Base-by-base conservation (phyloP, 225 moss, liverwort and hornwort genomes). In the Polytrichum commune region DNA sequence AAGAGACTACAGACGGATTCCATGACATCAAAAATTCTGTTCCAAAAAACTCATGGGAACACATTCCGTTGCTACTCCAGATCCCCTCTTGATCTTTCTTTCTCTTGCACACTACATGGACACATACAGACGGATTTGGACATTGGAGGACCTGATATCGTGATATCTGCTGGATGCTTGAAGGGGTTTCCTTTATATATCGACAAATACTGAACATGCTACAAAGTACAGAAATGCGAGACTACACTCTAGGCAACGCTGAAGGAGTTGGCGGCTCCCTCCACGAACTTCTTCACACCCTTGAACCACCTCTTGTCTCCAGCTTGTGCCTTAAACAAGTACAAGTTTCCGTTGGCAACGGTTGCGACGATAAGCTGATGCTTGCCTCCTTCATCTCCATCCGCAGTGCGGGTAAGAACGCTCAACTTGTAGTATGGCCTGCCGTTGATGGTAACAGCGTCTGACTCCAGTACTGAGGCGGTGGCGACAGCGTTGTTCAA, bases 251-350 rank as follows among this genome's bases (percentile, higher is more conserved):
- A 84, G 38, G 79, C 84, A 46, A 98, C 90, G 60, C 76, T 73
- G 80, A 98, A 98, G 7, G 97, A 98, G 78, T 83, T 92, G 73
- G 77, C 77, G 1, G 78, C 18, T 54, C 88, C 85, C 71, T 98
- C 94, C 0, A 98, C 66, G 22, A 83, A 74, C 78, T 93, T 98
- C 90, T 88, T 91, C 60, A 85, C 53, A 19, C 97, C 97, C 88
- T 98, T 98, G 70, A 98, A 98, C 97, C 97, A 98, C 78, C 97
- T 90, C 81, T 98, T 94, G 79, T 98, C 97, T 57, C 97, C 97
- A 19, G 97, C 97, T 76, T 98, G 97, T 6, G 91, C 92, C 85
- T 98, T 98, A 68, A 92, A 66, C 65, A 98, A 66, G 78, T 73
- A 98, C 76, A 98, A 61, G 67, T 94, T 90, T 7, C 97, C 97